phyloP scores from a whole-genome alignment of 331 rosid genomes.

The Acacia pycnantha region DNA sequence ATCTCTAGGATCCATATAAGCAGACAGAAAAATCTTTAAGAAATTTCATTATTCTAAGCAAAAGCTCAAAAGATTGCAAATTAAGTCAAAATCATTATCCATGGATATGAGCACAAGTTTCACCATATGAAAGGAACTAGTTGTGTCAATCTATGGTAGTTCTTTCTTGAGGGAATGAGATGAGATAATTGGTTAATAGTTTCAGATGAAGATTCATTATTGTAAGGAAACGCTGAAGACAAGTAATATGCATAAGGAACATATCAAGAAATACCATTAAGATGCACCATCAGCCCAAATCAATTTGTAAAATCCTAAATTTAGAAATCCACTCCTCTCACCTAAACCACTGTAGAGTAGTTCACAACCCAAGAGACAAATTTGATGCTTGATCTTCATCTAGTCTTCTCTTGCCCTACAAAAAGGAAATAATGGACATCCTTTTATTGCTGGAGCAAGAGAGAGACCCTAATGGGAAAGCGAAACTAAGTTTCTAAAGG shows the following conservation, averaged over 20 bases:
- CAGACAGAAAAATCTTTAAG: background rate
- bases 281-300: slow-evolving; percentile 5
- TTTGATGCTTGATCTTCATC: slow-evolving; percentile 55
- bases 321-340: slow-evolving; percentile 18
- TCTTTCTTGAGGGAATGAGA: background rate
- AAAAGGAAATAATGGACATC: slow-evolving; percentile 40
- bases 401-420: slow-evolving; percentile 66
- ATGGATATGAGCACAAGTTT: background rate
- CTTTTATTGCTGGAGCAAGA: slow-evolving; percentile 40
- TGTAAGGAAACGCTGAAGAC: background rate
- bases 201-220: background rate
- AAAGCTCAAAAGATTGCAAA: background rate
- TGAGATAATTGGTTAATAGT: background rate
- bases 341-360: slow-evolving; percentile 32
- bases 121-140: slow-evolving; percentile 13
- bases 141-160: background rate
- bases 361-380: slow-evolving; percentile 44
- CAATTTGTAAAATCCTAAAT: slow-evolving; percentile 11
- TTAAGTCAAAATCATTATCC: background rate
- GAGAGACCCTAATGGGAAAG: slow-evolving; percentile 24
- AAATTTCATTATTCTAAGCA: slow-evolving; percentile 4
- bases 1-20: background rate
- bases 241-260: background rate
- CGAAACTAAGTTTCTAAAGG: background rate
- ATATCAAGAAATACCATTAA: slow-evolving; percentile 19